phyloP scores from a whole-genome alignment of 2,329 filamentous ascomycete genomes.

The Neocucurbitaria cava region DNA sequence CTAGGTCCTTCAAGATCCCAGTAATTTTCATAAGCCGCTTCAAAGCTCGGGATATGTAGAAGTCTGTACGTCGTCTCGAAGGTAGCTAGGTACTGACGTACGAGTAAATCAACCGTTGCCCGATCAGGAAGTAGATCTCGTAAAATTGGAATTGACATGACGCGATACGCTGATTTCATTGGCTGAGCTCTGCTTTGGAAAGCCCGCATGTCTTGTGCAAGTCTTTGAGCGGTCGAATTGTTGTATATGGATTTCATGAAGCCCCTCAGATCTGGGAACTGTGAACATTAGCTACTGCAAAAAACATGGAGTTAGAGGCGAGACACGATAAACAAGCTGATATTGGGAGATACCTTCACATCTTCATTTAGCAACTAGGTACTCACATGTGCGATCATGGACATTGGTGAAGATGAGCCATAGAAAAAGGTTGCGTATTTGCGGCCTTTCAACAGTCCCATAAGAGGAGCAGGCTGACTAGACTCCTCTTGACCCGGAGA shows the following conservation, averaged over 20 bases:
- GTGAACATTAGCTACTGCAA: constrained; percentile 3
- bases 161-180: constrained; percentile 3
- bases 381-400: constrained; percentile 25
- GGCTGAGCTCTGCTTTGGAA: constrained; percentile 19
- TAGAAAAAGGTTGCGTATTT: constrained; percentile 51
- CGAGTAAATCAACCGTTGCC: constrained; percentile 49
- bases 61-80: constrained; percentile 61
- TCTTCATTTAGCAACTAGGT: neutral
- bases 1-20: constrained; percentile 48
- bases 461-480: neutral
- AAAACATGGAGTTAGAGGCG: neutral
- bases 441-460: constrained; percentile 40
- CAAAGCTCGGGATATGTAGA: constrained; percentile 60
- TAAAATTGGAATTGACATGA: constrained; percentile 14
- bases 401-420: constrained; percentile 48
- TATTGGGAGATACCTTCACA: neutral
- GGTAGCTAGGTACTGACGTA: constrained; percentile 55
- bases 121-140: constrained; percentile 42
- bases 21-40: constrained; percentile 53
- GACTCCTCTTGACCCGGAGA: neutral
- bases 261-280: constrained; percentile 41
- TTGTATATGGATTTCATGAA: constrained; percentile 34
- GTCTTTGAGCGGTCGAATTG: constrained; percentile 27
- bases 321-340: neutral
- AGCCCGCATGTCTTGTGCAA: constrained; percentile 30